Evolutionary conservation across 2,329 filamentous ascomycete species (phyloP).

Genomic region (Hypomyces perniciosus): DNA sequence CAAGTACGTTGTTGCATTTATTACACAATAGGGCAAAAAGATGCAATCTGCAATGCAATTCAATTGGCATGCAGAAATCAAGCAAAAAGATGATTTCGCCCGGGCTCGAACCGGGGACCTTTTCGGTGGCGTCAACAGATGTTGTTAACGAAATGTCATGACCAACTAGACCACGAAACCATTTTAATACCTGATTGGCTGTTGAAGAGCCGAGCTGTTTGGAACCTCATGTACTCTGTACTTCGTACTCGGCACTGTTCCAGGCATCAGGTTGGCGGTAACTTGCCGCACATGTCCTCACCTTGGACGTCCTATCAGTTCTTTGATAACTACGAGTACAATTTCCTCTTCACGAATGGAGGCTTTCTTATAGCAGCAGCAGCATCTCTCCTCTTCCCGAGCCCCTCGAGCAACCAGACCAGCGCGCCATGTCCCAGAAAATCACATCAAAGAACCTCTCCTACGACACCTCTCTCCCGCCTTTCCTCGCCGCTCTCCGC

Average conservation of each 20-base stretch:
- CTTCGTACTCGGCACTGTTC: too few species aligned
- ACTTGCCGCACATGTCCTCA: too few species aligned
- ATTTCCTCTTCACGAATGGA: background rate
- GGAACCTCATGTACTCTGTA: too few species aligned
- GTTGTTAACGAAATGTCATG: slow-evolving; percentile 15
- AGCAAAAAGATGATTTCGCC: slow-evolving; percentile 11
- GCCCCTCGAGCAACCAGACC: background rate
- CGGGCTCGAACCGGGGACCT: slow-evolving; percentile 15
- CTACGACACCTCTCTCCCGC: slow-evolving; percentile 55
- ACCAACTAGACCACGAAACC: slow-evolving; percentile 15
- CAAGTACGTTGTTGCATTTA: background rate
- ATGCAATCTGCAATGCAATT: background rate
- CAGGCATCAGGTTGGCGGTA: too few species aligned
- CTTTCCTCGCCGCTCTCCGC: slow-evolving; percentile 54
- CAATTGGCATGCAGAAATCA: background rate
- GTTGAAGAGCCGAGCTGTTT: background rate
- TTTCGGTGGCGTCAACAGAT: slow-evolving; percentile 13
- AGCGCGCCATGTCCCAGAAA: slow-evolving; percentile 43
- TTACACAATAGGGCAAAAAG: background rate
- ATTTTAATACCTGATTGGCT: slow-evolving; percentile 7
- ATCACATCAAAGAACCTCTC: slow-evolving; percentile 66
- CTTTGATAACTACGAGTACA: too few species aligned
- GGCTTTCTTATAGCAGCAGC: background rate
- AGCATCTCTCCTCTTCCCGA: background rate
- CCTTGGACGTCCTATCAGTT: too few species aligned